Evolutionary conservation across 2,329 filamentous ascomycete genomes (phyloP).

Genomic region (Bisporella sp.): DNA sequence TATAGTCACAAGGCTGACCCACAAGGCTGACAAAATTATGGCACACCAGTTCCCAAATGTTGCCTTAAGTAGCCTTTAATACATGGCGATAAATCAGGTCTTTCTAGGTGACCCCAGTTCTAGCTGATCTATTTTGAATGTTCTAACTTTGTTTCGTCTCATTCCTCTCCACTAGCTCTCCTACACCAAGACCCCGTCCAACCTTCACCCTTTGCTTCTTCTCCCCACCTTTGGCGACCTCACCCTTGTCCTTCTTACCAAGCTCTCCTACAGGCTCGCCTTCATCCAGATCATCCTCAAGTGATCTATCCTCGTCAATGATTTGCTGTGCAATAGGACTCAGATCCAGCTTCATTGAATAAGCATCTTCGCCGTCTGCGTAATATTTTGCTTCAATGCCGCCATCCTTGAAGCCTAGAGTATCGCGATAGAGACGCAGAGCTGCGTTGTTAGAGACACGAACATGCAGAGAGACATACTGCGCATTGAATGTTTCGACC

Average conservation of each 20-base stretch:
- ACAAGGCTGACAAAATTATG: too few relatives aligned
- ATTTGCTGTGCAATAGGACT: conserved; percentile 48
- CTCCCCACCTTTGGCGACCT: conserved; percentile 43
- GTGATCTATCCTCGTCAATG: conserved; percentile 35
- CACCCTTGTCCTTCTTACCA: conserved; percentile 47
- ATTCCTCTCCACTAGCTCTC: conserved; percentile 66
- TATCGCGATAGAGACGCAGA: conserved; percentile 86
- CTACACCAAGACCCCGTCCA: conserved; percentile 71
- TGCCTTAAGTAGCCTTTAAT: too few relatives aligned
- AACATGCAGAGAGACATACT: conserved; percentile 94
- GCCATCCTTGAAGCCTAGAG: conserved; percentile 80
- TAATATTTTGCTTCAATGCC: conserved; percentile 90
- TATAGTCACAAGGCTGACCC: too few relatives aligned
- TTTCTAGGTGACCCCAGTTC: too few relatives aligned
- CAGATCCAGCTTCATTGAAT: conserved; percentile 86
- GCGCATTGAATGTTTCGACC: conserved; percentile 87
- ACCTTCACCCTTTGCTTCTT: conserved; percentile 82
- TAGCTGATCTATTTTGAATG: too few relatives aligned
- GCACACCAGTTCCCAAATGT: too few relatives aligned
- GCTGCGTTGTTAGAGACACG: conserved; percentile 90
- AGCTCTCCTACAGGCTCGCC: conserved; percentile 64
- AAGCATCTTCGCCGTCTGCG: conserved; percentile 95
- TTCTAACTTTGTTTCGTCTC: conserved; percentile 41
- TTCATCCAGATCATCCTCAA: conserved; percentile 47
- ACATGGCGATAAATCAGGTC: too few relatives aligned